Base-by-base conservation (phyloP, 805 yeast genomes). In the Candida argentea region DNA sequence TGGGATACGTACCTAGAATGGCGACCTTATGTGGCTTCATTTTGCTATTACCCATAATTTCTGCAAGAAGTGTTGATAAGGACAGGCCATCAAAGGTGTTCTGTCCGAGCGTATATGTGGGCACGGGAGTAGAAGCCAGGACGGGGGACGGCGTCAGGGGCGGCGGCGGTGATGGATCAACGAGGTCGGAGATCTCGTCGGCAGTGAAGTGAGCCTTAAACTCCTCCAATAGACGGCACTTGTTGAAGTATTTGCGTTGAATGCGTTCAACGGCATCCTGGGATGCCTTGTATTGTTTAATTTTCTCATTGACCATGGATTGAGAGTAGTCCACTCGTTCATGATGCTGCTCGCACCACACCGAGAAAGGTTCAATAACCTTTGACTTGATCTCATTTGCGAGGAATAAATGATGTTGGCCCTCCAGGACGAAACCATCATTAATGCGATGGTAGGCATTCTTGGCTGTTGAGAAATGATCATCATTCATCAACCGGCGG, bases 341-440 rank as follows among this genome's bases (percentile, higher is more conserved):
- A 29, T 67, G 67, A 51, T 84, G 94, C 29, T 78, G 86, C 11
- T 57, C 60, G 23, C 86, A 67, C 93, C 93, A 85, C 40, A 68
- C 67, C 7, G 70, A 50, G 43, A 84, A 84, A 1, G 94, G 94
- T 14, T 63, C 65, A 28, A 80, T 46, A 1, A 84, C 89, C 49
- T 71, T 55, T 2, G 55, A 42, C 31, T 69, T 66, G 34, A 84
- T 75, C 37, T 69, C 71, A 4, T 66, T 59, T 1, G 89, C 81
- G 16, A 83, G 70, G 27, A 67, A 66, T 24, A 71, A 32, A 46
- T 78, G 87, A 20, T 62, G 58, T 26, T 52, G 50, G 4, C 82
- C 83, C 49, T 81, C 81, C 20, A 54, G 61, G 12, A 52, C 52
- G 65, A 77, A 70, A 39, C 73, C 73, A 13, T 48, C 53, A 19